Evolutionary conservation across 2,329 filamentous ascomycete genomes (phyloP), one percentile per base, ranked within the genome.

Genomic region (Chalara sp.): DNA sequence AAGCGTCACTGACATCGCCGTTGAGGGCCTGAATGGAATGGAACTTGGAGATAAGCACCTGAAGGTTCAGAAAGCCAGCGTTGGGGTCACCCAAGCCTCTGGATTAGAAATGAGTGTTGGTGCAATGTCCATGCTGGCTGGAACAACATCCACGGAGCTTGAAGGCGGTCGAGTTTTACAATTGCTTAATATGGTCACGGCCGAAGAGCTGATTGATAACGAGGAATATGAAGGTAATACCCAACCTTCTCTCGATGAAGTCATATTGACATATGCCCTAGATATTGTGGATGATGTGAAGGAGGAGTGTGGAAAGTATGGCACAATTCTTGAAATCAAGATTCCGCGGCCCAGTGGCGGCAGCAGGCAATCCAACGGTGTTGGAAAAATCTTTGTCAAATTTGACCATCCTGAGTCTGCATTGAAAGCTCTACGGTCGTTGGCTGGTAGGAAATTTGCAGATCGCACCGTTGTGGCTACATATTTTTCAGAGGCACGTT

Each of bases 341-440:
- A 85, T 99, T 52, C 93, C 93, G 5, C 81, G 93, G 53, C 92
- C 93, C 2, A 83, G 81, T 28, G 87, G 88, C 60, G 89, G 88
- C 46, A 88, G 84, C 67, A 83, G 90, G 61, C 86, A 93, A 66
- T 88, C 86, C 28, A 81, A 89, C 32, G 93, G 93, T 44, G 90
- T 99, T 28, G 93, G 93, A 66, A 99, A 97, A 77, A 97, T 99
- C 60, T 99, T 86, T 67, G 85, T 99, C 73, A 97, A 96, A 68
- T 99, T 89, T 65, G 88, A 93, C 57, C 80, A 76, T 3, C 73
- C 80, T 2, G 89, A 90, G 47, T 82, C 84, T 6, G 88, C 92
- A 21, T 85, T 87, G 56, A 91, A 88, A 63, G 95, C 93, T 6
- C 75, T 99, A 51, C 84, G 86, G 62, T 85, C 89, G n/a, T 75